Evolutionary conservation across 352 stramenopile genomes (phyloP), one percentile per base, ranked within the genome.

Genomic region (Phytophthora syringae): DNA sequence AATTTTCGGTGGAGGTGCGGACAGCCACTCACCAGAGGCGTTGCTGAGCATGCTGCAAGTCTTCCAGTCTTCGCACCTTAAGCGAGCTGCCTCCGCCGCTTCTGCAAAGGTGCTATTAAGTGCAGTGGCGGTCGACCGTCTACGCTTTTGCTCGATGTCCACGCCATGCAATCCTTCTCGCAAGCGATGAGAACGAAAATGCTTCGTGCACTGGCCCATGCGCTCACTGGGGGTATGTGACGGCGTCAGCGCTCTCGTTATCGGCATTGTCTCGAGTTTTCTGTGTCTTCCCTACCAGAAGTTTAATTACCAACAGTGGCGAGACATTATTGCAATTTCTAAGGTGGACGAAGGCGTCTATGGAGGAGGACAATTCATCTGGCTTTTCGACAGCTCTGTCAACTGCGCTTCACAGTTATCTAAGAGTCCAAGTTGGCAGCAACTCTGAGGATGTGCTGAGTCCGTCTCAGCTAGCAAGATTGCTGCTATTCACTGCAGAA

Each of bases 151-250:
- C 70, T 94, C 37, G 80, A 92, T 28, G 76, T 92, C 2, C 82
- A 93, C 60, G 82, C 90, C 6, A 74, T 93, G 69, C 82, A 78
- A 6, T 94, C 87, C 24, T 94, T 92, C 52, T 79, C 85, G 15
- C 75, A 90, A 43, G 76, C 74, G 11, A 90, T 90, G 45, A 77
- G 80, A 37, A 70, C 60, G 21, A 79, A 81, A 28, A 79, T 83
- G 58, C 76, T 90, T 27, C 60, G 60, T 39, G 67, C 83, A 3
- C 32, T 93, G 13, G 73, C 69, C 21, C 56, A 85, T 10, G 75
- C 73, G 16, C 75, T 95, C 6, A 92, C 86, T 9, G 57, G 73
- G 18, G 84, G 78, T 92, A 90, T 57, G 83, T 83, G 4, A 44
- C 45, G 32, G 57, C 30, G 1, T 52, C 70, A 18, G 27, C 51